Base-by-base conservation (phyloP, 768 basidiomycete species). In the Trametes elegans region DNA sequence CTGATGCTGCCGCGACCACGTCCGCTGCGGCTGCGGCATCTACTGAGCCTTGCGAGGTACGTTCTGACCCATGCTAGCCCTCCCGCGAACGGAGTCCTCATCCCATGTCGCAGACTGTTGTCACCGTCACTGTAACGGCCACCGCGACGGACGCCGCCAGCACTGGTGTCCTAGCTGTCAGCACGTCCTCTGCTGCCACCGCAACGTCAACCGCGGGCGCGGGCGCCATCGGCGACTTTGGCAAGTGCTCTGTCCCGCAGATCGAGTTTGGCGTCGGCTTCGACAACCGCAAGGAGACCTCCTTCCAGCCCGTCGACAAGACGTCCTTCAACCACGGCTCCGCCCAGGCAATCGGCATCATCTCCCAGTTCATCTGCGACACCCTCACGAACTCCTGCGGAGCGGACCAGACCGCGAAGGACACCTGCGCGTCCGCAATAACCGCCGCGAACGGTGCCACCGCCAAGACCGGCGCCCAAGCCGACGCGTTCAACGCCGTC, bases 401-500 rank as follows among this genome's bases (percentile, higher is more conserved):
- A 16, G 82, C 82, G 8, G 77, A 85, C 62, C 69, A 72, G 45
- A 76, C 77, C 13, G 82, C 82, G 3, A 74, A 79, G 64, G 70
- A 65, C n/a, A 80, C 79, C 11, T 85, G 83, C 44, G 49, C 68
- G 11, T 44, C 74, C 0, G 70, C 72, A 4, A 72, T 70, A 56
- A 50, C 65, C 13, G 67, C 68, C 19, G 66, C 68, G 1, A 62
- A 64, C 55, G 53, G 53, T 26, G 28, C 40, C 18, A 51, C 67
- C 14, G 57, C 67, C 18, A 64, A 68, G 60, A 68, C 66, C 13
- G 84, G 84, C 59, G 75, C 70, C 13, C 79, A 82, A 61, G 83
- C 84, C 19, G 84, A 85, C 63, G 77, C 72, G 3, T 87, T 85
- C 76, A 85, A 87, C 68, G 73, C 71, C 18, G 76, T 68, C 40